These are phyloP conservation scores for Kodamaea plutei DNA, from an alignment of 1,139 yeast species.

Conservation along the genomic window DNA sequence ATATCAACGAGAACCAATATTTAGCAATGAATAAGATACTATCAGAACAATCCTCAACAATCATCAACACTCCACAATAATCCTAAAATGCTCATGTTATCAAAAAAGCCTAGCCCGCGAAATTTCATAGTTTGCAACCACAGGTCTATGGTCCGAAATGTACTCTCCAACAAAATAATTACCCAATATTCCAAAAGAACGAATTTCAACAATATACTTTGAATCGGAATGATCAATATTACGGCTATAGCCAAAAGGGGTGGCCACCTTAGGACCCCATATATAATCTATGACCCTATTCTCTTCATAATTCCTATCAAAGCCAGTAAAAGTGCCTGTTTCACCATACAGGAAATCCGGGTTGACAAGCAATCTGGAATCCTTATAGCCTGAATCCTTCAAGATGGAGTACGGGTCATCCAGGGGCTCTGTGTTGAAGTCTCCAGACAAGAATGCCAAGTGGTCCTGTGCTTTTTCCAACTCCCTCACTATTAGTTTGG, in stretches of 20 bases:
- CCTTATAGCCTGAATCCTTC: conserved; percentile 15
- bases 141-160: conserved; percentile 24
- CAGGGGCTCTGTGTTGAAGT: conserved; percentile 52
- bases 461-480: conserved; percentile 34
- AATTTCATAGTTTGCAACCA: conserved; percentile 18
- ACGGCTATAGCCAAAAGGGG: too few relatives aligned
- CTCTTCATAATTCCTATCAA: conserved; percentile 14
- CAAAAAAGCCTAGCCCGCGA: background rate
- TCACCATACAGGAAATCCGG: conserved; percentile 15
- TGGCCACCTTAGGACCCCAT: conserved; percentile 21
- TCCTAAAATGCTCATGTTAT: background rate
- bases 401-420: conserved; percentile 32
- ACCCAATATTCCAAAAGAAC: conserved; percentile 17
- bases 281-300: conserved; percentile 20
- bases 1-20: too few relatives aligned
- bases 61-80: too few relatives aligned
- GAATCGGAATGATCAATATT: conserved; percentile 3
- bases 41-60: too few relatives aligned
- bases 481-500: too few relatives aligned
- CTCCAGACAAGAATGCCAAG: conserved; percentile 40
- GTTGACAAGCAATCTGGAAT: conserved; percentile 14
- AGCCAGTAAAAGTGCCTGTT: conserved; percentile 19
- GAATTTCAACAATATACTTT: conserved; percentile 12
- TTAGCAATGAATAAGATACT: too few relatives aligned
- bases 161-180: conserved; percentile 15